Evolutionary conservation across 768 basidiomycete genomes (phyloP).

Genomic region (Lactarius indigo): DNA sequence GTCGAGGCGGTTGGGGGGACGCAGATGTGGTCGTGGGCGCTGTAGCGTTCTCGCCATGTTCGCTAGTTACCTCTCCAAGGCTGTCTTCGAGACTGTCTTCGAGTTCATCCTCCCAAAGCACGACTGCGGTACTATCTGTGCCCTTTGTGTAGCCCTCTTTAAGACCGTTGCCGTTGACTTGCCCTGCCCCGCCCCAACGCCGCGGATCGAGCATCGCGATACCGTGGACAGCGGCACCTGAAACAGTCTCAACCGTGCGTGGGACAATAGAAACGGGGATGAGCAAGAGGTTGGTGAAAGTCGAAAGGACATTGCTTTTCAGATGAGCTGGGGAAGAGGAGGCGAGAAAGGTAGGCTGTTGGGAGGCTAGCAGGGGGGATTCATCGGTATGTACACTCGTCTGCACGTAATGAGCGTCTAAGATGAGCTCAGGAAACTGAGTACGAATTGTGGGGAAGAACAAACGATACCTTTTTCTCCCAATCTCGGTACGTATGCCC

Average conservation of each 20-base stretch:
- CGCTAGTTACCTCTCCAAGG: conserved; percentile 7
- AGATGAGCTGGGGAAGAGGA: conserved; percentile 70
- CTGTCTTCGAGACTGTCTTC: conserved; percentile 19
- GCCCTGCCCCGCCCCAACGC: conserved; percentile 61
- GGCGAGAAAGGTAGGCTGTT: conserved; percentile 23
- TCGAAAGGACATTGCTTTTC: conserved; percentile 89
- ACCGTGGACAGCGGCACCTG: conserved; percentile 76
- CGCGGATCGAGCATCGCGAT: conserved; percentile 89
- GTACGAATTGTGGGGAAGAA: conserved; percentile 34
- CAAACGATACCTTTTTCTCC: conserved; percentile 62
- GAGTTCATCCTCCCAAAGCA: conserved; percentile 23
- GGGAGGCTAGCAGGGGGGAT: background rate
- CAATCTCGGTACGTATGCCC: conserved; percentile 74
- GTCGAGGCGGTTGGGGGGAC: conserved; percentile 28
- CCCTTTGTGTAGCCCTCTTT: conserved; percentile 20
- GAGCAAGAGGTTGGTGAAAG: conserved; percentile 85
- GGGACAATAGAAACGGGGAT: conserved; percentile 97
- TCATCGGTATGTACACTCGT: conserved; percentile 16
- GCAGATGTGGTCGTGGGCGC: conserved; percentile 24
- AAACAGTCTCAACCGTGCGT: conserved; percentile 59
- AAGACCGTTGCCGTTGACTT: conserved; percentile 15
- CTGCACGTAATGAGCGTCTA: conserved; percentile 32
- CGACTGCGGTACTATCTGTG: conserved; percentile 17
- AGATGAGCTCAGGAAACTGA: conserved; percentile 69
- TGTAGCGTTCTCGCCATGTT: conserved; percentile 19